Conservation (phyloP, 495 filamentous ascomycete species). For the Cetradonia linearis region DNA sequence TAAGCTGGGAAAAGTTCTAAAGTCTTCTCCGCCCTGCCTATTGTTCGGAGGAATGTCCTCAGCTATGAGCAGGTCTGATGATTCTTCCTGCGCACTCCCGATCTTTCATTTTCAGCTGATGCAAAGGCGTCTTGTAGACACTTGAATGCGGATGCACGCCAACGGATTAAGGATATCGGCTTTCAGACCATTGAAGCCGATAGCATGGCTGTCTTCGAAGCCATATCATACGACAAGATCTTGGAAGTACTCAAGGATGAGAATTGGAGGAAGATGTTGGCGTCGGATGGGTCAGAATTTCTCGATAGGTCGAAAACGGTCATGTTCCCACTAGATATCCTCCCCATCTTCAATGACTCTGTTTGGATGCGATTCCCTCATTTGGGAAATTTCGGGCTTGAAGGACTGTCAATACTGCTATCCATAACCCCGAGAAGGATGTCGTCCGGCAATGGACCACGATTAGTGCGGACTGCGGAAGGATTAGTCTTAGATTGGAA, state of each 20-base stretch:
- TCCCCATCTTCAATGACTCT: conserved; percentile 4
- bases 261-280: neutral
- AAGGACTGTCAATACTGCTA: conserved; percentile 14
- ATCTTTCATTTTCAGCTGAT: neutral
- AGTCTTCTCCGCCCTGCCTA: conserved; percentile 5
- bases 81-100: neutral
- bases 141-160: neutral
- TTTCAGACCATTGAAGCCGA: neutral
- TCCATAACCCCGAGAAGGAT: conserved; percentile 41
- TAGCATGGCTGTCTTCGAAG: conserved; percentile 20
- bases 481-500: conserved; percentile 23
- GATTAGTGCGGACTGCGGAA: conserved; percentile 43
- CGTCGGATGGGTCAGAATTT: neutral
- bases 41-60: conserved; percentile 16
- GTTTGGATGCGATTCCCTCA: conserved; percentile 4
- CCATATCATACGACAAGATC: conserved; percentile 8
- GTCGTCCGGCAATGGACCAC: conserved; percentile 44
- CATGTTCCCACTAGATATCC: conserved; percentile 3
- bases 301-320: conserved; percentile 6
- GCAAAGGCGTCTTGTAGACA: neutral
- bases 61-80: conserved; percentile 17
- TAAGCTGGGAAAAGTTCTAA: conserved; percentile 18
- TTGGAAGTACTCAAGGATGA: conserved; percentile 10
- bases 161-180: neutral
- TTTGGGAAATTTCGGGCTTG: conserved; percentile 16